A percentile compares a stretch with the other conserved stretches of the same genome.
Evolutionary conservation across 345 rosid species (phyloP).

Genomic region (Luvunga scandens): DNA sequence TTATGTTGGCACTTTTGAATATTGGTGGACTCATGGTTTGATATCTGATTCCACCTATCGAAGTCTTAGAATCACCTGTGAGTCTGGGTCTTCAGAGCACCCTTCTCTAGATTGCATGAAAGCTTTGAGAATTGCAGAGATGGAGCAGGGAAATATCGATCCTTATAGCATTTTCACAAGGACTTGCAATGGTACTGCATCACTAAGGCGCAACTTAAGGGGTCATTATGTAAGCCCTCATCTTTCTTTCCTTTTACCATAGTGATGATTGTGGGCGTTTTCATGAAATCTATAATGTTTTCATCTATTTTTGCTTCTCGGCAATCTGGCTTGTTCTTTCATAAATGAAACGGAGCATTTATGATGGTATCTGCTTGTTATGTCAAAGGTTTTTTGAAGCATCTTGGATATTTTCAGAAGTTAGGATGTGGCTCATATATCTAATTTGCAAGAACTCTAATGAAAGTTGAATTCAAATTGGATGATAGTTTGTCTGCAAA

Average conservation of each 20-base stretch:
- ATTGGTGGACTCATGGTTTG: conserved; percentile 97
- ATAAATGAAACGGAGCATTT: background rate
- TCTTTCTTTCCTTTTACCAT: background rate
- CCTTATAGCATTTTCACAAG: conserved; percentile 81
- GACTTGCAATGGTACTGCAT: conserved; percentile 61
- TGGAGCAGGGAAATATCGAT: conserved; percentile 81
- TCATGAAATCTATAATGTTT: background rate
- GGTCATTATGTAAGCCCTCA: conserved; percentile 70
- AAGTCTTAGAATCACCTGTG: conserved; percentile 50
- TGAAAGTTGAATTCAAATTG: background rate
- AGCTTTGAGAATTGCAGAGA: conserved; percentile 52
- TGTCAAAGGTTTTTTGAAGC: background rate
- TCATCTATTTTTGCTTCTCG: background rate
- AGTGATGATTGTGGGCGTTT: background rate
- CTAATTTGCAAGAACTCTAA: background rate
- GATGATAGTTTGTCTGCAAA: background rate
- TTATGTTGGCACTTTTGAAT: conserved; percentile 79
- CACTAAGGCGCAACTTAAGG: conserved; percentile 49
- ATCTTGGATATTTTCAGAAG: background rate
- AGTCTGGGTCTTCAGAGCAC: conserved; percentile 56
- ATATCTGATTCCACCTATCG: conserved; percentile 84
- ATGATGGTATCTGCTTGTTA: background rate
- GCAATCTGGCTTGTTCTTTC: background rate
- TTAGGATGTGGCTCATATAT: background rate
- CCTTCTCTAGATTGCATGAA: conserved; percentile 63